A percentile compares a stretch with the other conserved stretches of the same genome.
These are phyloP conservation scores for Hypsizygus marmoreus DNA, from an alignment of 768 basidiomycete genomes.

Conservation along the genomic window DNA sequence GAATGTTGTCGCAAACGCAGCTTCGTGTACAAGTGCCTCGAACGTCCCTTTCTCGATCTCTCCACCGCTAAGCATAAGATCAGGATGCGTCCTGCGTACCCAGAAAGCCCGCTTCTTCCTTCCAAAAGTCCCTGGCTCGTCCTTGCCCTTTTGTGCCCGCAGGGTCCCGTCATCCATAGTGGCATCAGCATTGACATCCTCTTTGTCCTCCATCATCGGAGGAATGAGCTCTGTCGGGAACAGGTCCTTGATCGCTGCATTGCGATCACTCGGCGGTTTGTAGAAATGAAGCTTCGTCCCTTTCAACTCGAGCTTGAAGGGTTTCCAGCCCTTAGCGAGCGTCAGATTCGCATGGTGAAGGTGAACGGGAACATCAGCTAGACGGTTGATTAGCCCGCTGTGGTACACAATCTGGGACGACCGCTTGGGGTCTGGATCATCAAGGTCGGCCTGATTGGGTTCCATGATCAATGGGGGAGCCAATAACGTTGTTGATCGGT, in stretches of 20 bases:
- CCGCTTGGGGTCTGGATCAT: slow-evolving; percentile 46
- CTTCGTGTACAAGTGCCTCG: slow-evolving; percentile 82
- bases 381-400: slow-evolving; percentile 75
- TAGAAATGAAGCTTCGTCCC: slow-evolving; percentile 87
- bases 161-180: slow-evolving; percentile 20
- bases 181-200: slow-evolving; percentile 30
- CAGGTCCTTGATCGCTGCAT: slow-evolving; percentile 64
- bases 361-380: slow-evolving; percentile 52
- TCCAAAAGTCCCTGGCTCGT: slow-evolving; percentile 25
- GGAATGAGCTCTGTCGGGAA: slow-evolving; percentile 71
- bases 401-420: slow-evolving; percentile 80
- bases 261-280: slow-evolving; percentile 76
- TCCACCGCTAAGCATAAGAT: slow-evolving; percentile 48
- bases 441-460: slow-evolving; percentile 33
- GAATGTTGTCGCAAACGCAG: slow-evolving; percentile 78
- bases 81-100: slow-evolving; percentile 76
- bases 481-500: slow-evolving; percentile 37
- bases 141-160: slow-evolving; percentile 29
- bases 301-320: slow-evolving; percentile 81
- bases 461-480: slow-evolving; percentile 54
- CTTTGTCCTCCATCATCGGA: slow-evolving; percentile 53
- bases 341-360: slow-evolving; percentile 34
- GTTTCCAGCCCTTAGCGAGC: slow-evolving; percentile 79
- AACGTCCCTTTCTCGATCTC: slow-evolving; percentile 65
- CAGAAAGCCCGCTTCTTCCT: slow-evolving; percentile 74